Evolutionary conservation across 768 basidiomycete species (phyloP), one percentile per base, ranked within the genome.

Genomic region (Lyophyllum semitale): DNA sequence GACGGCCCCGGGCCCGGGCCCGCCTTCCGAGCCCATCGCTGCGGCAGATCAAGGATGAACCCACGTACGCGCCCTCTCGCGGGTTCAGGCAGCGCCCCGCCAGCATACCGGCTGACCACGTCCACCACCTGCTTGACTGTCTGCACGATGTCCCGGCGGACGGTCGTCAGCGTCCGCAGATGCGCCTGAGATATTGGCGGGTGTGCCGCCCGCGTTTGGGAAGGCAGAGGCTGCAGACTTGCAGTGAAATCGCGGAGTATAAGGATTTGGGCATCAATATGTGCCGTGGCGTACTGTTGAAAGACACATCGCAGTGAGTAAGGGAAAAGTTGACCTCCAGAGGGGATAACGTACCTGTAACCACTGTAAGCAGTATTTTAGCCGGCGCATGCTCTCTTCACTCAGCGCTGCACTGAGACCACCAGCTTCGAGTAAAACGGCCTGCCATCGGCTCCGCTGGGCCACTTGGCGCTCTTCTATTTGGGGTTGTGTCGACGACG

Each of bases 41-140:
- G 84, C 0, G 93, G 93, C n/a, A 95, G 73, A 41, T 82, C 80
- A 13, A 95, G 73, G 38, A 95, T 90, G 65, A 91, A 91, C 0
- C 83, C 80, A 11, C 90, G 75, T 30, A 95, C 91, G 20, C 84
- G 83, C 1, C 76, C 71, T 32, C 87, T 81, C 0, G 93, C 93
- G 7, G 88, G 93, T 66, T 93, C 94, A 0, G 92, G 93, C 6
- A 96, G 78, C 0, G 93, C 89, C 0, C 88, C 82, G 9, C 94
- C 94, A 0, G 93, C 89, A 59, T 95, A 93, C 57, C 85, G 89
- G 54, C 82, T 85, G 17, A 95, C 86, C 15, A 95, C 88, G 54
- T 91, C 89, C 13, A 96, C 93, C 17, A 93, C 93, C 64, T 93
- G 88, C 32, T 91, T 84, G 52, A 96, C 85, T 26, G 94, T 96